Conservation (phyloP, 139 green algal species). For the Chlamydomonas incerta region DNA sequence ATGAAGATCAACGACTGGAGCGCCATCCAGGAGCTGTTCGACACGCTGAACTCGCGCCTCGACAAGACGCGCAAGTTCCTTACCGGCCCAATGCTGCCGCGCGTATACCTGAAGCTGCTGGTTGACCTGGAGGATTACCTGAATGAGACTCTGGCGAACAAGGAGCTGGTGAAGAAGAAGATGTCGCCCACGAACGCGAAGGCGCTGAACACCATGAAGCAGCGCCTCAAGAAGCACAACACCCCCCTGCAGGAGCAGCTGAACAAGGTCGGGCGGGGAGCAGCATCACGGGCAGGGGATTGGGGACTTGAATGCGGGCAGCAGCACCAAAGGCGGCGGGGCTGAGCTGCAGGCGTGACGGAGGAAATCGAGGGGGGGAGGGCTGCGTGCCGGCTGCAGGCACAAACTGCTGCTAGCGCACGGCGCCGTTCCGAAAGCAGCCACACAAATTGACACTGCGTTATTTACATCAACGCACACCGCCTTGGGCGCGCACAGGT, state of each 20-base stretch:
- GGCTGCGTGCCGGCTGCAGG: too few relatives aligned
- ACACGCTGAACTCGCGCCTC: conserved; percentile 98
- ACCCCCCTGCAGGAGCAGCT: conserved; percentile 62
- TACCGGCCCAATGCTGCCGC: conserved; percentile 54
- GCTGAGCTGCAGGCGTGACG: too few relatives aligned
- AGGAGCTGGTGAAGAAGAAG: conserved; percentile 97
- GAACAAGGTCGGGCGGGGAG: conserved; percentile 14
- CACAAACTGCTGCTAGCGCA: too few relatives aligned
- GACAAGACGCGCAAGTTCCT: conserved; percentile 84
- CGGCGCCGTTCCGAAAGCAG: too few relatives aligned
- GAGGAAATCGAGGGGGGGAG: too few relatives aligned
- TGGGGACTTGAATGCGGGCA: too few relatives aligned
- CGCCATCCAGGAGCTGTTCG: conserved; percentile 92
- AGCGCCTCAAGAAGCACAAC: conserved; percentile 98
- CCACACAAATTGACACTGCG: too few relatives aligned
- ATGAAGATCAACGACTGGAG: conserved; percentile 99
- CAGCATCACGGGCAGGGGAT: neutral
- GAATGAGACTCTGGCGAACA: conserved; percentile 82
- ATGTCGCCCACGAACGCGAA: conserved; percentile 95
- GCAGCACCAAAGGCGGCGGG: too few relatives aligned
- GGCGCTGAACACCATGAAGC: conserved; percentile 96
- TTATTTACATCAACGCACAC: too few relatives aligned
- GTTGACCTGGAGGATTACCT: conserved; percentile 95
- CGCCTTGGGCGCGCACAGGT: conserved; percentile 59
- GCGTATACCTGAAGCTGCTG: conserved; percentile 90